Conservation (phyloP, 2,329 filamentous ascomycete genomes). For the Neofusicoccum kwambonambiense region DNA sequence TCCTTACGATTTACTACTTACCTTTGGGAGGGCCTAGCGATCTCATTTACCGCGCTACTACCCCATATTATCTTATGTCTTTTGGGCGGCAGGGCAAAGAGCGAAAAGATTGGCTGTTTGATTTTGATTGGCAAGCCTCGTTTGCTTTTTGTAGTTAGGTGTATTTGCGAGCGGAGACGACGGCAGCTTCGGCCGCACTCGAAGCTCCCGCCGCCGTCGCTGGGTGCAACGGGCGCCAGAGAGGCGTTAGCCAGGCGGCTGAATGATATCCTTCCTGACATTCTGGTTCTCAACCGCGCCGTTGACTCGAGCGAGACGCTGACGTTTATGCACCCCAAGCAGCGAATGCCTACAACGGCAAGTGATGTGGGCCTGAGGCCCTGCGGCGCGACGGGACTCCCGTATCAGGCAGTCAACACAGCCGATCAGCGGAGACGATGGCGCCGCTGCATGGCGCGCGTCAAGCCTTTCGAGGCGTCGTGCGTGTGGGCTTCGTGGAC, state of each 20-base stretch:
- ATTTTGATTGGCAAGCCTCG: conserved; percentile 7
- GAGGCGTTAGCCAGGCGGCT: neutral
- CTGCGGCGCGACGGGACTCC: neutral
- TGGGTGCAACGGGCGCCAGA: neutral
- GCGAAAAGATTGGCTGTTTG: conserved; percentile 16
- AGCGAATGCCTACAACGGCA: neutral
- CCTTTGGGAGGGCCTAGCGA: conserved; percentile 10
- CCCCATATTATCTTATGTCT: conserved; percentile 1
- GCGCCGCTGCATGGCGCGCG: conserved; percentile 7
- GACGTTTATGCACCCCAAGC: neutral
- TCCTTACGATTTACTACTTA: conserved; percentile 10
- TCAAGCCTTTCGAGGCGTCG: conserved; percentile 5
- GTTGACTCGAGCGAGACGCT: neutral
- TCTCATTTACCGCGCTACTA: conserved; percentile 1
- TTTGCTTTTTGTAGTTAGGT: conserved; percentile 13
- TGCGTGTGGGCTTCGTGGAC: neutral
- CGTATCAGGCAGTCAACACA: neutral
- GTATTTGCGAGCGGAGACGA: neutral
- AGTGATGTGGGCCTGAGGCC: neutral
- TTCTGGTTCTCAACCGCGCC: neutral
- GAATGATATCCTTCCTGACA: conserved; percentile 9
- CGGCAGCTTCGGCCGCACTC: neutral
- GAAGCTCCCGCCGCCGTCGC: neutral
- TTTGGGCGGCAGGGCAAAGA: neutral
- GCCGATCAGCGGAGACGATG: conserved; percentile 12